Evolutionary conservation across 148 eudicot genomes (phyloP).

Genomic region (Cornus controversa): DNA sequence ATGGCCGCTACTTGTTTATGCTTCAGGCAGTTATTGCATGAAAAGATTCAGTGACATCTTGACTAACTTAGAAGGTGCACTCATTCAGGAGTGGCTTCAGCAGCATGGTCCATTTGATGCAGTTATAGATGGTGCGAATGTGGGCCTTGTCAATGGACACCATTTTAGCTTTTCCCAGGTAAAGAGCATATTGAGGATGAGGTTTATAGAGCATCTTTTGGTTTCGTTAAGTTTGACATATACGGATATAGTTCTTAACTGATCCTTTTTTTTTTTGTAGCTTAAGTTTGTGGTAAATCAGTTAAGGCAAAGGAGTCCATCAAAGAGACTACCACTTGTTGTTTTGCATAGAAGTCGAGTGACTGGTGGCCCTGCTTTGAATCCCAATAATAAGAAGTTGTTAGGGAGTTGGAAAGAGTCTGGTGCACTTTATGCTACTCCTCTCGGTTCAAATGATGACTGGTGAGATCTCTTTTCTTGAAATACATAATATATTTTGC

Average conservation of each 20-base stretch:
- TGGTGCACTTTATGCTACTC: conserved; percentile 78
- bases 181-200: conserved; percentile 1
- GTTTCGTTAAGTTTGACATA: neutral
- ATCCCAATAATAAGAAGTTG: conserved; percentile 52
- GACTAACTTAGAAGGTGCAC: conserved; percentile 27
- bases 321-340: conserved; percentile 76
- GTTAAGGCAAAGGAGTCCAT: conserved; percentile 52
- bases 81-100: conserved; percentile 76
- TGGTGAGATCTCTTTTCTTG: conserved; percentile 42
- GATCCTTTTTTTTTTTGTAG: conserved; percentile 32
- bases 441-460: conserved; percentile 88
- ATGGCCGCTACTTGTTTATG: conserved; percentile 18
- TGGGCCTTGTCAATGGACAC: conserved; percentile 46
- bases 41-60: conserved; percentile 20
- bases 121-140: conserved; percentile 86
- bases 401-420: conserved; percentile 63
- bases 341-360: conserved; percentile 70
- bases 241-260: neutral
- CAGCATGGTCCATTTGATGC: conserved; percentile 96
- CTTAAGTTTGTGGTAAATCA: conserved; percentile 57
- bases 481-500: neutral
- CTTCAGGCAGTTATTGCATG: conserved; percentile 14
- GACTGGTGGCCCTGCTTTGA: conserved; percentile 56
- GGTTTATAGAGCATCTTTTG: neutral
- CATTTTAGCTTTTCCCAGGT: conserved; percentile 61